phyloP scores from a whole-genome alignment of 208 protist genomes.

The Acanthamoeba healyi region DNA sequence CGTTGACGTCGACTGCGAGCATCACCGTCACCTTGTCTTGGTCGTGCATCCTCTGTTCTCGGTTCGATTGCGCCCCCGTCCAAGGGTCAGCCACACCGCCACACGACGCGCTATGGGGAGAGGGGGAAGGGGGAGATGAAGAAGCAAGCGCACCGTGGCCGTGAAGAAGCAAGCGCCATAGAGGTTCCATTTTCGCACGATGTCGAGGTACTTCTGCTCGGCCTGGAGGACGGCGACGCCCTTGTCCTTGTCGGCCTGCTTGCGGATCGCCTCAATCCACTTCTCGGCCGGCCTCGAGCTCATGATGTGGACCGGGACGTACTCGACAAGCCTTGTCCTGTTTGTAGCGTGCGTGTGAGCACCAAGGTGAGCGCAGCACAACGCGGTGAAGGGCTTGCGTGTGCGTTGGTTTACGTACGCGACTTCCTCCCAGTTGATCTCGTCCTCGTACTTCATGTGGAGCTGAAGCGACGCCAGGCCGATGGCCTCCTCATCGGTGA shows the following conservation, averaged over 20 bases:
- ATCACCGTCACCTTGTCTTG: not conserved
- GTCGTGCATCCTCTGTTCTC: constrained; percentile 12
- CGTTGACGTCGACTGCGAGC: not conserved
- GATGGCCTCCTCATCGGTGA: constrained; percentile 51
- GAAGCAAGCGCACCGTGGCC: constrained; percentile 19
- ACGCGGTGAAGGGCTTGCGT: not conserved
- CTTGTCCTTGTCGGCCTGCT: constrained; percentile 37
- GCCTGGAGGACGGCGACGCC: not conserved
- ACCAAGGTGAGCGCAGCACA: no score
- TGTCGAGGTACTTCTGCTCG: constrained; percentile 55
- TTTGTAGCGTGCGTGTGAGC: not conserved
- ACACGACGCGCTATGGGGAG: no score
- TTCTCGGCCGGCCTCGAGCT: not conserved
- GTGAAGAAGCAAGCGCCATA: constrained; percentile 42
- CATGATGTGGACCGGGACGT: not conserved
- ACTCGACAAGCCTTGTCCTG: not conserved
- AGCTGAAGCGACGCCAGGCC: not conserved
- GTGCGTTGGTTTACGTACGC: constrained; percentile 1
- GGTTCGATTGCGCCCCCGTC: not conserved
- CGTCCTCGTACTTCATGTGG: constrained; percentile 4
- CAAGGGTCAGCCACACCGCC: not conserved
- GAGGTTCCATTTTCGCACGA: constrained; percentile 7
- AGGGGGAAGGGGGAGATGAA: not conserved
- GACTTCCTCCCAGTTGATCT: constrained; percentile 33
- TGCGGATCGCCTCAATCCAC: constrained; percentile 26